A percentile compares a stretch with the other conserved stretches of the same genome.
These are phyloP conservation scores for Xylaria longipes DNA, from an alignment of 495 filamentous ascomycete genomes.

Conservation along the genomic window DNA sequence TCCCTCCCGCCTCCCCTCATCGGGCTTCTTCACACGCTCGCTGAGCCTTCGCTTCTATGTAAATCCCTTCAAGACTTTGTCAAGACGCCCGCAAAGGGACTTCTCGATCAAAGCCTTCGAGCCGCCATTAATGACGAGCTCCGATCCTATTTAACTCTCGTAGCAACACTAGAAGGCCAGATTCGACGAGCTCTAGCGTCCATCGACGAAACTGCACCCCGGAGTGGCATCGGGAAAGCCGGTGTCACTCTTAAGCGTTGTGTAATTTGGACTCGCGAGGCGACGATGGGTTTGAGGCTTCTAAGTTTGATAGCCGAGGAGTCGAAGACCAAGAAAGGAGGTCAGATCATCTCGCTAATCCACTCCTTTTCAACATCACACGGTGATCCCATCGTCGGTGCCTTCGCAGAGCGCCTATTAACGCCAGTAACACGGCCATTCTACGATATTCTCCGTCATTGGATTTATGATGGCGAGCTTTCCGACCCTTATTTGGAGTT, in stretches of 20 bases:
- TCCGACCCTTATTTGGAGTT: constrained; percentile 96
- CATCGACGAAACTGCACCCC: constrained; percentile 67
- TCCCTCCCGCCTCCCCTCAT: constrained; percentile 84
- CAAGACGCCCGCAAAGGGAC: constrained; percentile 65
- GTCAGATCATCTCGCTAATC: constrained; percentile 91
- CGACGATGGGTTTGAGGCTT: constrained; percentile 92
- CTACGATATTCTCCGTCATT: constrained; percentile 93
- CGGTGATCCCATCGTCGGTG: constrained; percentile 91
- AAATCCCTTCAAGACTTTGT: constrained; percentile 79
- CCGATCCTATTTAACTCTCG: constrained; percentile 87
- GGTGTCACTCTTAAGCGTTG: constrained; percentile 97
- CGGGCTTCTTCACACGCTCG: constrained; percentile 85
- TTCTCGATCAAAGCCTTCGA: constrained; percentile 93
- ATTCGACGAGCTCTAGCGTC: constrained; percentile 79
- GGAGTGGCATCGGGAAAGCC: constrained; percentile 76
- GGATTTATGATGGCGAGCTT: constrained; percentile 98
- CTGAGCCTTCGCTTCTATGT: constrained; percentile 92
- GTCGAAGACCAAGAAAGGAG: constrained; percentile 83
- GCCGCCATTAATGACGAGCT: constrained; percentile 86
- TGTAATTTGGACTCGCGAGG: constrained; percentile 95
- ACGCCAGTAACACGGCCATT: constrained; percentile 93
- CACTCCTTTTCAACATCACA: constrained; percentile 93
- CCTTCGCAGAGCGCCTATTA: constrained; percentile 92
- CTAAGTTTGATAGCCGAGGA: constrained; percentile 95
- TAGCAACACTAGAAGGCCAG: constrained; percentile 93